Evolutionary conservation across 2,329 filamentous ascomycete genomes (phyloP).

Genomic region (Verticillium nubilum): DNA sequence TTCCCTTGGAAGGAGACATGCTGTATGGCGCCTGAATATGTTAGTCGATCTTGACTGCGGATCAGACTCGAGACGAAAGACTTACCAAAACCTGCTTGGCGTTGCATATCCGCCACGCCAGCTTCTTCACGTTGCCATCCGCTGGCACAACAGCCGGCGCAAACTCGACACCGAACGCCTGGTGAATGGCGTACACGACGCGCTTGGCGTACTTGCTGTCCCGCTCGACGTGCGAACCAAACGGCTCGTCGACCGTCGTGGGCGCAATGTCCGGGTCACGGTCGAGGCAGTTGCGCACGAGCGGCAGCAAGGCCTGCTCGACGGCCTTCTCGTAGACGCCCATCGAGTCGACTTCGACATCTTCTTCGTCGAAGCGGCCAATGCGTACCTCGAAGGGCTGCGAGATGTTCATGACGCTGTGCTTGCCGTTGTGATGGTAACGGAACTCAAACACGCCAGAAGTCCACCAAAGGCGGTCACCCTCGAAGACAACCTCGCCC

Average conservation of each 20-base stretch:
- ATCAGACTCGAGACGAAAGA: constrained; percentile 15
- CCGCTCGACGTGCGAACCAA: constrained; percentile 78
- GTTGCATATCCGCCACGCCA: constrained; percentile 93
- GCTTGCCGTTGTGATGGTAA: constrained; percentile 89
- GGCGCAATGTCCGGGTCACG: constrained; percentile 88
- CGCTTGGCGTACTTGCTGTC: constrained; percentile 85
- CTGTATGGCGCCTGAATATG: constrained; percentile 59
- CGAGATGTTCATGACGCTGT: constrained; percentile 91
- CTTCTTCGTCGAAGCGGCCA: constrained; percentile 70
- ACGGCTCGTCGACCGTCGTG: constrained; percentile 69
- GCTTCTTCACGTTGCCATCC: constrained; percentile 82
- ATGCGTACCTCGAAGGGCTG: constrained; percentile 90
- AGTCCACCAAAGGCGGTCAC: constrained; percentile 96
- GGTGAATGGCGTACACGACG: constrained; percentile 88
- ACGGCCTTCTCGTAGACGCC: constrained; percentile 63
- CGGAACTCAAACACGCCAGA: constrained; percentile 95
- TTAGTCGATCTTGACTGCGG: background rate
- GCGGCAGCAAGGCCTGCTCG: constrained; percentile 70
- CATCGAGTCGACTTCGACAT: constrained; percentile 55
- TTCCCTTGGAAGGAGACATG: constrained; percentile 60
- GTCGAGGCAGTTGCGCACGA: constrained; percentile 90
- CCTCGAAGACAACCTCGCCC: constrained; percentile 81
- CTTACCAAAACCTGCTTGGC: constrained; percentile 90
- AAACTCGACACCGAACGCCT: constrained; percentile 97
- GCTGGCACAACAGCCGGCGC: constrained; percentile 87